Percentiles rank a stretch among this genome's conserved stretches.
Conservation (phyloP, 768 basidiomycete genomes). For the Filobasidium wieringae region DNA sequence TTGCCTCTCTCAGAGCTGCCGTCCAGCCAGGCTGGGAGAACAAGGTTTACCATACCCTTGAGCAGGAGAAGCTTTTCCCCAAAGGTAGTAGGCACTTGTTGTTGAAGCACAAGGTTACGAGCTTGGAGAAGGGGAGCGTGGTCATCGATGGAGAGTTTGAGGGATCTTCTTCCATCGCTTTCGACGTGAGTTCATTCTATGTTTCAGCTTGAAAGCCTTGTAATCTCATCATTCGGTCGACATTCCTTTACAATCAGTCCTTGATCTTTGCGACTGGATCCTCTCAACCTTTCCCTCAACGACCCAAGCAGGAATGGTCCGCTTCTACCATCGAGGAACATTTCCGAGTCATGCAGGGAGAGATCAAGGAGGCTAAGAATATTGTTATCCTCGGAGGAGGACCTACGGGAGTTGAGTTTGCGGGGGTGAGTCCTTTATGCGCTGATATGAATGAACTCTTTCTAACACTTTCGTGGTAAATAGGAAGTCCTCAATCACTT, state of each 20-base stretch:
- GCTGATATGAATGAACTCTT: neutral
- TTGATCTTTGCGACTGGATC: conserved; percentile 34
- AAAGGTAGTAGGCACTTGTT: conserved; percentile 22
- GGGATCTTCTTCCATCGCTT: conserved; percentile 26
- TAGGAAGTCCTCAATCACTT: conserved; percentile 23
- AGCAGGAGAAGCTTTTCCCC: conserved; percentile 24
- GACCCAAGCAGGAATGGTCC: conserved; percentile 17
- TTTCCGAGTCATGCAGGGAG: conserved; percentile 38
- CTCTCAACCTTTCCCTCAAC: conserved; percentile 28
- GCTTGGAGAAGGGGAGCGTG: conserved; percentile 23
- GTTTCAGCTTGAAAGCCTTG: neutral
- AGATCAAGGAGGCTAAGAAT: conserved; percentile 44
- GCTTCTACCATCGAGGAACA: conserved; percentile 4
- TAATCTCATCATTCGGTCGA: neutral
- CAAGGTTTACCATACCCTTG: conserved; percentile 20
- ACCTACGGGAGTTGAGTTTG: conserved; percentile 50
- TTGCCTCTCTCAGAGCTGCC: conserved; percentile 26
- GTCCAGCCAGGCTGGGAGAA: conserved; percentile 36
- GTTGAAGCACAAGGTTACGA: conserved; percentile 28
- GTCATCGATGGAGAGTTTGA: conserved; percentile 35
- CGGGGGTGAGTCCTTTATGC: conserved; percentile 15
- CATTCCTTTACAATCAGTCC: conserved; percentile 17
- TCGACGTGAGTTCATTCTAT: conserved; percentile 24
- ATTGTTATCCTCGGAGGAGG: conserved; percentile 62
- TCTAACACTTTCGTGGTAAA: neutral